Conservation (phyloP, 1,284 basidiomycete genomes). For the Exobasidium cylindrosporum region DNA sequence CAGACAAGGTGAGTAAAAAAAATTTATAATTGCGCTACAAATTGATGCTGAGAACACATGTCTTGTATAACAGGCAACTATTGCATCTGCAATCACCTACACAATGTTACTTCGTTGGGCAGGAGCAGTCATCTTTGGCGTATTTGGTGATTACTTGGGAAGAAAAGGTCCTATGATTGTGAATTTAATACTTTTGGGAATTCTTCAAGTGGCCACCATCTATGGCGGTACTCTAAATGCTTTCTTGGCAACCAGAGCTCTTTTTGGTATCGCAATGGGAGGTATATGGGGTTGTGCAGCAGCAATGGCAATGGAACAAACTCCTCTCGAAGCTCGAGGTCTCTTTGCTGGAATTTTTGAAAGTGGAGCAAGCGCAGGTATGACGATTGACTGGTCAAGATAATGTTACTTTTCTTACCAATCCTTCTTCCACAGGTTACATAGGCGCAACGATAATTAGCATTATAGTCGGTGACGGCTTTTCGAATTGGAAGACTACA, state of each 20-base stretch:
- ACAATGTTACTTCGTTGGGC: background rate
- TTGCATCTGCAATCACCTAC: background rate
- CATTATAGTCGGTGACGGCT: background rate
- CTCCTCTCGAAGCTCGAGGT: background rate
- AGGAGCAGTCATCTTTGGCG: constrained; percentile 2
- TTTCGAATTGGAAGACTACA: background rate
- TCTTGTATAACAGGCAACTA: background rate
- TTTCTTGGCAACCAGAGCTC: background rate
- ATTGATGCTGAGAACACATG: background rate
- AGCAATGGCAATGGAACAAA: background rate
- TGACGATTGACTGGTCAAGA: too few species aligned
- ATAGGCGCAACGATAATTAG: background rate
- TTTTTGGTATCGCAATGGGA: background rate
- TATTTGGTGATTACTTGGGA: background rate
- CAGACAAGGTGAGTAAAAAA: background rate
- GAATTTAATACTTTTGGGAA: background rate
- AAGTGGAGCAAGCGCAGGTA: background rate
- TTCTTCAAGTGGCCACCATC: background rate
- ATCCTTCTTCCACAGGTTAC: too few species aligned
- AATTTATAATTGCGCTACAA: background rate
- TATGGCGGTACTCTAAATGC: background rate
- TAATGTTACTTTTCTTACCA: too few species aligned
- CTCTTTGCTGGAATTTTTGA: background rate
- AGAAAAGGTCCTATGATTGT: constrained; percentile 3
- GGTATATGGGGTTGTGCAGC: background rate